Base-by-base conservation (phyloP, 495 filamentous ascomycete species). In the Aspergillus steynii region DNA sequence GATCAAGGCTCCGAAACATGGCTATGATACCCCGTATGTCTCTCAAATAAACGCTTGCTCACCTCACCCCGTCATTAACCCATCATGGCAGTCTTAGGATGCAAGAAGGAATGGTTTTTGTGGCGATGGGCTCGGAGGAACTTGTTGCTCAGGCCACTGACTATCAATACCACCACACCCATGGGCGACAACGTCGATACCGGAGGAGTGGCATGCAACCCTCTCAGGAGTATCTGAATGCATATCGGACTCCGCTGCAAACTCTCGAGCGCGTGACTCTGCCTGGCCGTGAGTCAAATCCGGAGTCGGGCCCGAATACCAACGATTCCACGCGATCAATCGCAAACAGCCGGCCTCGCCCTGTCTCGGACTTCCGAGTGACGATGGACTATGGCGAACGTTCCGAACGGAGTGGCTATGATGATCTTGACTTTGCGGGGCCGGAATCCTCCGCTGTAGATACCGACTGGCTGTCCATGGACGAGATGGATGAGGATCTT, bases 61-160 rank as follows among this genome's bases (percentile, higher is more conserved):
- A 15, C 28, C 14, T 37, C 20, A 14, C 27, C 10, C 20, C n/a
- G 7, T 55, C 42, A 48, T 58, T 67, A 51, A 70, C 42, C 26
- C 37, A 10, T 54, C 25, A 8, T 29, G 7, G 12, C 37, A 42
- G 37, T 0, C 45, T 29, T 45, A 67, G 67, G 53, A 88, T 96
- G 52, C 90, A 93, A 77, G 92, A 96, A 80, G 94, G 94, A 27
- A 90, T 96, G 87, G 85, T 98, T 5, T 96, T 97, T 69, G 83
- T 97, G 45, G 86, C 90, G 5, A 96, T 97, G 93, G 82, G 84
- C 20, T 81, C 84, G 12, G 84, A 93, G 59, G 89, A 94, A 57
- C 79, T 96, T 15, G 73, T 95, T 29, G 79, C 77, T 37, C 83
- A 89, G 53, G 94, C 92, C 5, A 85, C 89, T 9, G 80, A 83